Conservation (phyloP, 495 filamentous ascomycete genomes). For the Hyaloscypha finlandica region DNA sequence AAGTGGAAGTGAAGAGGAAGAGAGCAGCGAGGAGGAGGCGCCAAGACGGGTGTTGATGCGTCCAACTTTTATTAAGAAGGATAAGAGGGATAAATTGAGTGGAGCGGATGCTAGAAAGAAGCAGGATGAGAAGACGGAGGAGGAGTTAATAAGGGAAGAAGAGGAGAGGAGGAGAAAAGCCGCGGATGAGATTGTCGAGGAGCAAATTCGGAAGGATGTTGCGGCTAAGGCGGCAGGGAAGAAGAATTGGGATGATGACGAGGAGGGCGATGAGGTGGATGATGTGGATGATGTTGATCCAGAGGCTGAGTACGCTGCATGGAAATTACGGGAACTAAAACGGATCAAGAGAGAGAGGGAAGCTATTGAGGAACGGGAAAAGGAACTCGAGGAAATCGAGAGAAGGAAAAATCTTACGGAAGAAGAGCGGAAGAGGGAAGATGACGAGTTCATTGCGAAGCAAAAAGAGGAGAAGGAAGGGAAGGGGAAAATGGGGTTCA, state of each 20-base stretch:
- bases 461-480: constrained; percentile 87
- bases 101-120: constrained; percentile 25
- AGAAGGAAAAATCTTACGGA: constrained; percentile 82
- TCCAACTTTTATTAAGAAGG: constrained; percentile 91
- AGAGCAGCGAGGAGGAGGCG: constrained; percentile 72
- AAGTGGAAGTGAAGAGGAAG: constrained; percentile 46
- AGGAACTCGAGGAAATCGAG: constrained; percentile 87
- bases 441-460: constrained; percentile 70
- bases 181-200: constrained; percentile 78
- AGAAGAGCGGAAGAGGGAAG: constrained; percentile 85
- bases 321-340: constrained; percentile 90
- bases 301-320: constrained; percentile 86
- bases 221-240: constrained; percentile 74
- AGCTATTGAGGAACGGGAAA: constrained; percentile 79
- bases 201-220: constrained; percentile 78
- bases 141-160: constrained; percentile 53
- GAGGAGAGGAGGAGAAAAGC: constrained; percentile 66
- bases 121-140: constrained; percentile 42
- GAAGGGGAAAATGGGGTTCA: constrained; percentile 81
- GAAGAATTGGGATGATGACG: constrained; percentile 85
- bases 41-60: constrained; percentile 74
- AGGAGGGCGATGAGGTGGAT: constrained; percentile 74
- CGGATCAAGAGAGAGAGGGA: constrained; percentile 84
- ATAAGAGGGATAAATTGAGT: constrained; percentile 52
- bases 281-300: constrained; percentile 85